These are phyloP conservation scores for Xylaria sp. DNA, from an alignment of 2,329 filamentous ascomycete species.

Conservation along the genomic window DNA sequence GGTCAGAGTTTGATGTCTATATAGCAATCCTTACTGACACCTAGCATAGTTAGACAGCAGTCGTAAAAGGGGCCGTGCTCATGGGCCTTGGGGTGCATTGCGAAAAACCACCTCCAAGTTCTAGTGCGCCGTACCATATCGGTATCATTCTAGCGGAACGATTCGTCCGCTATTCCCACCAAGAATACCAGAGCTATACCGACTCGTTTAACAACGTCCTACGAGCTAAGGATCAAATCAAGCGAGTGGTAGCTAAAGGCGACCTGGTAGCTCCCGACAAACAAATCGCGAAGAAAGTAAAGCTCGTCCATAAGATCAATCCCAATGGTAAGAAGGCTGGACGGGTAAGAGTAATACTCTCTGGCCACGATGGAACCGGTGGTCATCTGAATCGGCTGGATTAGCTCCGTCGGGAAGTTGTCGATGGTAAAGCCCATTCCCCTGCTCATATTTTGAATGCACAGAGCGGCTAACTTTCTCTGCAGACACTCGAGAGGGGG, in stretches of 20 bases:
- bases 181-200: neutral
- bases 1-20: too few relatives aligned
- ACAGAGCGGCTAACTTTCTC: neutral
- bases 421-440: neutral
- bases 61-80: too few relatives aligned
- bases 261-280: neutral
- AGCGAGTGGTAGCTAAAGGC: slow-evolving; percentile 3
- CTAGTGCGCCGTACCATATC: neutral
- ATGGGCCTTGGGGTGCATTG: neutral
- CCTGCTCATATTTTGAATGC: neutral
- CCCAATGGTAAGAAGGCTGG: slow-evolving; percentile 8
- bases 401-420: neutral
- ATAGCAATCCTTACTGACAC: too few relatives aligned
- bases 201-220: neutral
- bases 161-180: neutral
- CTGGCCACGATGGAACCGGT: slow-evolving; percentile 1
- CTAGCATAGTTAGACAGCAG: too few relatives aligned
- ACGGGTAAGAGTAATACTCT: neutral
- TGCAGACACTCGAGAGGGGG: neutral
- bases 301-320: neutral
- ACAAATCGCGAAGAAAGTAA: neutral
- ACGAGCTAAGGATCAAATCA: slow-evolving; percentile 1
- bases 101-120: neutral
- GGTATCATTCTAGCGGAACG: neutral
- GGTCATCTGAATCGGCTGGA: too few relatives aligned